Evolutionary conservation across 129 eudicot species (phyloP), one percentile per base, ranked within the genome.

Genomic region (Flaveria ramosissima): DNA sequence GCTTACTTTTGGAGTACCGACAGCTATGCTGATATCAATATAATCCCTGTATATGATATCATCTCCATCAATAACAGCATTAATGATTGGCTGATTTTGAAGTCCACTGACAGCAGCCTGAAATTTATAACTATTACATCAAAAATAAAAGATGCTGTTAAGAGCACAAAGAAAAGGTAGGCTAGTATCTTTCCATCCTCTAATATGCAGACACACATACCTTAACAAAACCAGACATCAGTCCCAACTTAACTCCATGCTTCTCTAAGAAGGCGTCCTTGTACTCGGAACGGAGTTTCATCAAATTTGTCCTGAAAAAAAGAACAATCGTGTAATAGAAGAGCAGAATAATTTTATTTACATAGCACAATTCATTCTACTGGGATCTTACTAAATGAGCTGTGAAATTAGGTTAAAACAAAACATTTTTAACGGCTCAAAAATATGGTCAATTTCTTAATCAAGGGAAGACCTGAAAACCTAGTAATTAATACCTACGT

Each of bases 201-300:
- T 16, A 52, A 10, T 75, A 59, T 30, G 56, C 71, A 76, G 0
- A 50, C 47, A 42, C 41, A 52, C 75, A 59, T 86, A 88, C 98
- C 81, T 92, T 88, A 30, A 92, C 90, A 85, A 92, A 92, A 56
- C 98, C 96, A 26, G 98, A 92, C 98, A 92, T 92, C 24, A 90
- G 81, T 15, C 98, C 98, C 59, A 92, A 77, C 88, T 92, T 92
- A 70, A 92, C 98, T 68, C 98, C 96, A 36, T 92, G 96, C 75
- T 92, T 92, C 72, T 92, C 92, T 27, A 84, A 63, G 84, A 92
- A 92, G 9, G 96, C 87, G 45, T 92, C 98, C 75, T 92, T 92
- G 90, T 92, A 92, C 43, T 90, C 96, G n/a, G 98, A 86, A 53
- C 98, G 96, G n/a, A 92, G 92, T 79, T 92, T 85, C 98, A 92